Conservation (phyloP, 164 flowering plant genomes). For the Saururus chinensis region DNA sequence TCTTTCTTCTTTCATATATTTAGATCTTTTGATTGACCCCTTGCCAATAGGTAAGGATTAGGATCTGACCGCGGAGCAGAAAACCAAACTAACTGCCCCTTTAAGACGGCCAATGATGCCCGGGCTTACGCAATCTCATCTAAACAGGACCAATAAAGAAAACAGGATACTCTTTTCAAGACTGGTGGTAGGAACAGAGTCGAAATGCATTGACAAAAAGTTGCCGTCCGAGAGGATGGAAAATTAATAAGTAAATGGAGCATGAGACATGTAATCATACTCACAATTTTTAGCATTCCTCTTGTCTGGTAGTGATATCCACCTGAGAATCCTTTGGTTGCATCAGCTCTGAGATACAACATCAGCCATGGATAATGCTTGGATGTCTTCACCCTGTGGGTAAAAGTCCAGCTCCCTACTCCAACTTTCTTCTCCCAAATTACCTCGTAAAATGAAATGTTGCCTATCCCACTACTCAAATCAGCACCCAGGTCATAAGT, state of each 20-base stretch:
- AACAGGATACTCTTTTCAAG: too few species aligned
- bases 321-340: constrained; percentile 62
- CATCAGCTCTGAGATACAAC: constrained; percentile 82
- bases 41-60: too few species aligned
- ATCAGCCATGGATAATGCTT: constrained; percentile 77
- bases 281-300: constrained; percentile 41
- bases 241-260: too few species aligned
- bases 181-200: too few species aligned
- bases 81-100: too few species aligned
- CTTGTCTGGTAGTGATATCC: constrained; percentile 73
- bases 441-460: constrained; percentile 45
- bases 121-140: too few species aligned
- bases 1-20: too few species aligned
- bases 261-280: background rate
- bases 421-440: constrained; percentile 70
- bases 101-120: too few species aligned
- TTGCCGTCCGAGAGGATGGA: background rate
- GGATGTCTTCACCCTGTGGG: constrained; percentile 56
- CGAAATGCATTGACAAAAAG: background rate
- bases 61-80: too few species aligned
- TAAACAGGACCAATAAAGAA: too few species aligned
- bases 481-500: constrained; percentile 9
- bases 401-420: constrained; percentile 52
- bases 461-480: constrained; percentile 17
- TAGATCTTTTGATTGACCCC: too few species aligned